Percentiles rank a stretch among this genome's conserved stretches.
phyloP scores from a whole-genome alignment of 768 basidiomycete species.

The Mrakia frigida region DNA sequence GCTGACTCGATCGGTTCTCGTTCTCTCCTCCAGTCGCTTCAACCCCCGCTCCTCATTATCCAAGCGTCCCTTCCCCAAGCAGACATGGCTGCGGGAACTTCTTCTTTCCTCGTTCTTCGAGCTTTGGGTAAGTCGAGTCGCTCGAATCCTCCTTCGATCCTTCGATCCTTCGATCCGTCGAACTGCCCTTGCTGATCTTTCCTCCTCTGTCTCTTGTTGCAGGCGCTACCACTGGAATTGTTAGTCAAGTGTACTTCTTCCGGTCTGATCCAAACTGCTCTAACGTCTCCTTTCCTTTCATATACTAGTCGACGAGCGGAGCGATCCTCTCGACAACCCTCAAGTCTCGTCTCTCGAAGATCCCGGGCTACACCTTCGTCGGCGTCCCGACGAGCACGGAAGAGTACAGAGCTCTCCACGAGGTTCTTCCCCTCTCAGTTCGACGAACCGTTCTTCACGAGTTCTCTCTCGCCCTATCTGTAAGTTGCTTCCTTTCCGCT shows the following conservation, averaged over 20 bases:
- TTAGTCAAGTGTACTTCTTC: neutral
- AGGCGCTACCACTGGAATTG: slow-evolving; percentile 20
- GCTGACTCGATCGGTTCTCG: neutral
- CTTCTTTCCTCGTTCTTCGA: slow-evolving; percentile 19
- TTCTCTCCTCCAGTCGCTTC: slow-evolving; percentile 1
- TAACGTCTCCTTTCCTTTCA: neutral
- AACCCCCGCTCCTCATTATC: slow-evolving; percentile 25
- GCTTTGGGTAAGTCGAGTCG: neutral
- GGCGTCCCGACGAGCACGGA: slow-evolving; percentile 10
- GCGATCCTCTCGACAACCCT: slow-evolving; percentile 16
- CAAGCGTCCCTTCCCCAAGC: slow-evolving; percentile 17
- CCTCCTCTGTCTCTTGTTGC: neutral
- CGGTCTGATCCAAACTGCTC: neutral
- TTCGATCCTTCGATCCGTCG: no score
- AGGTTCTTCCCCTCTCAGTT: neutral
- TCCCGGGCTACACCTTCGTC: slow-evolving; percentile 16
- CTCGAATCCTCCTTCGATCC: no score
- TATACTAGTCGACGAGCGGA: neutral
- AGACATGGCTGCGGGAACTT: slow-evolving; percentile 18
- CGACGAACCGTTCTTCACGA: neutral
- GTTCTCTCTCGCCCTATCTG: neutral
- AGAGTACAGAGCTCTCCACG: slow-evolving; percentile 23
- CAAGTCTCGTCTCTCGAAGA: neutral
- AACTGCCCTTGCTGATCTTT: neutral
- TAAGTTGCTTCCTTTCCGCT: neutral